These are phyloP conservation scores for Trichosphaerium sp. DNA, from an alignment of 78 protist species.

Conservation along the genomic window DNA sequence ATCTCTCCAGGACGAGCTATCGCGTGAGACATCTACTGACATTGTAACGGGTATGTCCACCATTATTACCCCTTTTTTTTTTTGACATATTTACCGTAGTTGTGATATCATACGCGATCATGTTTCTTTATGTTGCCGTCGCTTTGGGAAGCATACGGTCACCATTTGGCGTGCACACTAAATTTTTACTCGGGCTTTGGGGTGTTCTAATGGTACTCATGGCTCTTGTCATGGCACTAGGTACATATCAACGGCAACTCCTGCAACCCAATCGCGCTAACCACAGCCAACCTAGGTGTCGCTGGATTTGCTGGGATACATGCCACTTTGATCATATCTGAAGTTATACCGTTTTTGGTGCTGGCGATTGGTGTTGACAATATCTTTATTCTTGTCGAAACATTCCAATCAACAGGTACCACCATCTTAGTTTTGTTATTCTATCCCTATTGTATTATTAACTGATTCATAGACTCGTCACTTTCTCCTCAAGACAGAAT, in stretches of 20 bases:
- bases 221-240: constrained; percentile 29
- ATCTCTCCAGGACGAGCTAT: constrained; percentile 41
- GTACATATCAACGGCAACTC: constrained; percentile 7
- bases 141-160: constrained; percentile 52
- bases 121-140: constrained; percentile 55
- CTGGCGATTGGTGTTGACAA: constrained; percentile 77
- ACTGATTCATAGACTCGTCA: not conserved
- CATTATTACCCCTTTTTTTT: no score
- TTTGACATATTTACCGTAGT: no score
- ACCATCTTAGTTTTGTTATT: no score
- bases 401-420: constrained; percentile 20
- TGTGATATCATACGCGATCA: constrained; percentile 31
- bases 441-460: not conserved
- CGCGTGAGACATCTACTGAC: constrained; percentile 41
- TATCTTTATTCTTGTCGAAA: constrained; percentile 56
- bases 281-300: not conserved
- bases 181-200: constrained; percentile 36
- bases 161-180: constrained; percentile 17
- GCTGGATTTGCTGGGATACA: constrained; percentile 4
- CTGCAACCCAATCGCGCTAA: not conserved
- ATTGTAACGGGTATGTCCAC: no score
- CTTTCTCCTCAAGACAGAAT: constrained; percentile 26
- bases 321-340: constrained; percentile 65
- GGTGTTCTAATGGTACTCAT: constrained; percentile 52
- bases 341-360: constrained; percentile 69